Percentiles rank a stretch among this genome's conserved stretches.
phyloP scores from a whole-genome alignment of 2,329 filamentous ascomycete species.

The Aurifilum marmelostoma region DNA sequence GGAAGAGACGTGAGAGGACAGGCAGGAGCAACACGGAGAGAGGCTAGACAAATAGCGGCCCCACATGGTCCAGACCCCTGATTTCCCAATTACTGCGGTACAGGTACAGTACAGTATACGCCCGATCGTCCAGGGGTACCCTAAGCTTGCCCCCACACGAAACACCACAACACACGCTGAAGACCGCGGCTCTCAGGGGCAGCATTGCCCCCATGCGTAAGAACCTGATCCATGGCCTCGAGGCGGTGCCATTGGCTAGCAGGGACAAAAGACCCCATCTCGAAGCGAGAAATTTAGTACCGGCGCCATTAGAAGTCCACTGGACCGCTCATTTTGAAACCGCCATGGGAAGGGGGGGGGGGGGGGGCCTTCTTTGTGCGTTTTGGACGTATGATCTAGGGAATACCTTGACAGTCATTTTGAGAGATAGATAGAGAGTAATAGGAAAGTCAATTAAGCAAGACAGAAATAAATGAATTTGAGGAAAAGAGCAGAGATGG shows the following conservation, averaged over 20 bases:
- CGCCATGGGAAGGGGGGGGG: background rate
- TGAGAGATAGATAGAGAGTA: background rate
- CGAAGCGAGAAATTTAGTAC: constrained; percentile 5
- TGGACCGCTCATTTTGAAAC: constrained; percentile 17
- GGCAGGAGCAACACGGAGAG: background rate
- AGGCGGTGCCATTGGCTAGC: constrained; percentile 19
- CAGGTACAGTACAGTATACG: too few species aligned
- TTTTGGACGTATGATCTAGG: background rate
- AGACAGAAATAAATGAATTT: background rate
- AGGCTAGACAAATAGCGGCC: constrained; percentile 11
- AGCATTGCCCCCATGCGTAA: background rate
- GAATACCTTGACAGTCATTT: background rate
- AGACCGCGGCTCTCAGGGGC: constrained; percentile 24
- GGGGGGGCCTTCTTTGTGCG: background rate
- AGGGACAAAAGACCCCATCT: constrained; percentile 5
- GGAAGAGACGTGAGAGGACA: background rate
- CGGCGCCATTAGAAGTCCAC: constrained; percentile 12
- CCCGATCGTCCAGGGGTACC: constrained; percentile 17
- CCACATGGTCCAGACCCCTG: constrained; percentile 25
- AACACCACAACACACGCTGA: constrained; percentile 17
- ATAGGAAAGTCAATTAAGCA: background rate
- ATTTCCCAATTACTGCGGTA: constrained; percentile 17
- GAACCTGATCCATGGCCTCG: constrained; percentile 17
- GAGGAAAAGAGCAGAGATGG: background rate
- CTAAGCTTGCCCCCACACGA: constrained; percentile 23